Percentiles rank a stretch among this genome's conserved stretches.
These are phyloP conservation scores for Nicotiana undulata DNA, from an alignment of 257 asterid species.

Conservation along the genomic window DNA sequence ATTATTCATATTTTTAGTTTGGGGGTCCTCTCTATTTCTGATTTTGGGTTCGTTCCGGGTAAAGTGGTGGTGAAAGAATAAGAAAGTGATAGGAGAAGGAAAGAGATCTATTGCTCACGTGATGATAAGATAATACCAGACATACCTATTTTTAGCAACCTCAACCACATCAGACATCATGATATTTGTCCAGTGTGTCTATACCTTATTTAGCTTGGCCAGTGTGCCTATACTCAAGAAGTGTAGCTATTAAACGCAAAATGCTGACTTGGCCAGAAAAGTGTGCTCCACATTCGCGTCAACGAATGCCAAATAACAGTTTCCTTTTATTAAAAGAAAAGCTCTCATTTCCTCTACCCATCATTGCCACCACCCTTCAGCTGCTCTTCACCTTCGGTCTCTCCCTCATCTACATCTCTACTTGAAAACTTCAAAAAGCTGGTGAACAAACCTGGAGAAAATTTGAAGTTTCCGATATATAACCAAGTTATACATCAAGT, in stretches of 20 bases:
- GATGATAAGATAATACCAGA: not conserved
- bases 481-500: no score
- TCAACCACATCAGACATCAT: not conserved
- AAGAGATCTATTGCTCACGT: not conserved
- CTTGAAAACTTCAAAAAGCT: conserved; percentile 22
- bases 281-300: no score
- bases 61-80: not conserved
- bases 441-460: conserved; percentile 24
- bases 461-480: conserved; percentile 6
- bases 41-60: not conserved
- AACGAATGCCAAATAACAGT: no score
- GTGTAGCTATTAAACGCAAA: no score
- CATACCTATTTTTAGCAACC: not conserved
- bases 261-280: no score
- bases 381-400: conserved; percentile 26
- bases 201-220: no score
- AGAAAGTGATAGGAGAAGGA: not conserved
- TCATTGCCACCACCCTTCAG: no score
- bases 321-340: no score
- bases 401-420: conserved; percentile 13
- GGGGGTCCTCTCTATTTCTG: not conserved
- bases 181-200: not conserved
- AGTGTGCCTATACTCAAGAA: not conserved
- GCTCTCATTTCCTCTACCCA: no score
- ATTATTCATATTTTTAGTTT: not conserved